A percentile compares a stretch with the other conserved stretches of the same genome.
These are phyloP conservation scores for Saccharomycopsis javanensis DNA, from an alignment of 805 yeast species.

Conservation along the genomic window DNA sequence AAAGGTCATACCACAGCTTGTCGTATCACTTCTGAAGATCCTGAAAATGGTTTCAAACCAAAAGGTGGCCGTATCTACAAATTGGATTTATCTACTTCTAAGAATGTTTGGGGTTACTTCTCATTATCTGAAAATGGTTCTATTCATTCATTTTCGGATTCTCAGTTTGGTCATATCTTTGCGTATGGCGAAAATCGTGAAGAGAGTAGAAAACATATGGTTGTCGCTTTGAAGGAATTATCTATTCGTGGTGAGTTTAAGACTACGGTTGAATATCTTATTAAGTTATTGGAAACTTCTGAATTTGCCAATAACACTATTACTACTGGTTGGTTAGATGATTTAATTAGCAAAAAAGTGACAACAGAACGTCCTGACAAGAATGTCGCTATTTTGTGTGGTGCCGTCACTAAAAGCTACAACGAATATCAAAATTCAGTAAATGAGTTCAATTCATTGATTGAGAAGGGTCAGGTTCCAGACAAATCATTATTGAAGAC, in stretches of 20 bases:
- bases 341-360: slow-evolving; percentile 81
- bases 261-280: slow-evolving; percentile 94
- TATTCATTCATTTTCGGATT: slow-evolving; percentile 94
- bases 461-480: slow-evolving; percentile 95
- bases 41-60: slow-evolving; percentile 98
- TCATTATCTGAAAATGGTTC: slow-evolving; percentile 95
- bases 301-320: slow-evolving; percentile 94
- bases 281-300: slow-evolving; percentile 90
- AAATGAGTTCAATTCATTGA: slow-evolving; percentile 58
- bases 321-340: slow-evolving; percentile 99
- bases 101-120: slow-evolving; percentile 99
- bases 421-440: slow-evolving; percentile 63
- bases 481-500: slow-evolving; percentile 73
- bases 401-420: slow-evolving; percentile 96
- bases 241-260: slow-evolving; percentile 97
- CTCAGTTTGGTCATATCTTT: slow-evolving; percentile 98
- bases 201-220: slow-evolving; percentile 98
- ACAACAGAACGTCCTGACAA: slow-evolving; percentile 97
- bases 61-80: slow-evolving; percentile 96
- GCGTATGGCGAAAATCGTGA: slow-evolving; percentile 99
- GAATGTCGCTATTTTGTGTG: slow-evolving; percentile 83
- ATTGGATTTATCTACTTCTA: slow-evolving; percentile 90
- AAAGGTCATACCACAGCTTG: slow-evolving; percentile 99
- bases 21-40: slow-evolving; percentile 98
- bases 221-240: slow-evolving; percentile 92